Evolutionary conservation across 768 basidiomycete genomes (phyloP).

Genomic region (Exidia glandulosa): DNA sequence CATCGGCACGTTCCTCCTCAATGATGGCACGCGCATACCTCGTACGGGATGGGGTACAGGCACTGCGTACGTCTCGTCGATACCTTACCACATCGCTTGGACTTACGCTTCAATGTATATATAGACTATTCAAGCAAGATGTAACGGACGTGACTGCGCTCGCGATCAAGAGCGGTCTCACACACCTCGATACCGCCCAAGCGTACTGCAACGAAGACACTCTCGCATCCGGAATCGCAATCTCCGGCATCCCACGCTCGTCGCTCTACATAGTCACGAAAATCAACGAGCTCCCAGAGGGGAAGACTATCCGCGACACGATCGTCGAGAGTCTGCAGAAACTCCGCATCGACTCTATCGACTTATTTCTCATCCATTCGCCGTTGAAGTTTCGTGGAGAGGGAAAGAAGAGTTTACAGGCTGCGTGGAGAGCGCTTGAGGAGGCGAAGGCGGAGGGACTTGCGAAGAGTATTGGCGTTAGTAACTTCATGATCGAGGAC

Average conservation of each 20-base stretch:
- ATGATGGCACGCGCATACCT: neutral
- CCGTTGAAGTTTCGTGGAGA: conserved; percentile 3
- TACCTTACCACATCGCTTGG: no score
- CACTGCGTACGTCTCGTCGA: no score
- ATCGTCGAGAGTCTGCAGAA: conserved; percentile 44
- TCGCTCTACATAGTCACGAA: conserved; percentile 57
- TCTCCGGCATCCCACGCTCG: conserved; percentile 24
- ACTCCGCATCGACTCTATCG: conserved; percentile 43
- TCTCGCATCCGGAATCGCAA: conserved; percentile 35
- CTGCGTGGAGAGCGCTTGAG: conserved; percentile 54
- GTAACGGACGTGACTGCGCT: conserved; percentile 13
- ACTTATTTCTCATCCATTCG: conserved; percentile 53
- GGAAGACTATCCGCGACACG: conserved; percentile 36
- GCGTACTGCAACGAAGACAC: conserved; percentile 44
- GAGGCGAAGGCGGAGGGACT: conserved; percentile 36
- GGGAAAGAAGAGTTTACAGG: conserved; percentile 28
- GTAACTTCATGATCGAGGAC: conserved; percentile 61
- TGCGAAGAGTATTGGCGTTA: conserved; percentile 50
- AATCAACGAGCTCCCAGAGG: conserved; percentile 22
- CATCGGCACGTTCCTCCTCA: neutral
- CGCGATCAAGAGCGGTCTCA: conserved; percentile 47
- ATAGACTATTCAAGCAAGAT: conserved; percentile 1
- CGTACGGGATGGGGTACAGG: neutral
- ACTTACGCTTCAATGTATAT: no score
- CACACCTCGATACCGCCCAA: conserved; percentile 57